A percentile compares a stretch with the other conserved stretches of the same genome.
Evolutionary conservation across 1,284 basidiomycete genomes (phyloP).

Genomic region (Vanrija pseudolonga): DNA sequence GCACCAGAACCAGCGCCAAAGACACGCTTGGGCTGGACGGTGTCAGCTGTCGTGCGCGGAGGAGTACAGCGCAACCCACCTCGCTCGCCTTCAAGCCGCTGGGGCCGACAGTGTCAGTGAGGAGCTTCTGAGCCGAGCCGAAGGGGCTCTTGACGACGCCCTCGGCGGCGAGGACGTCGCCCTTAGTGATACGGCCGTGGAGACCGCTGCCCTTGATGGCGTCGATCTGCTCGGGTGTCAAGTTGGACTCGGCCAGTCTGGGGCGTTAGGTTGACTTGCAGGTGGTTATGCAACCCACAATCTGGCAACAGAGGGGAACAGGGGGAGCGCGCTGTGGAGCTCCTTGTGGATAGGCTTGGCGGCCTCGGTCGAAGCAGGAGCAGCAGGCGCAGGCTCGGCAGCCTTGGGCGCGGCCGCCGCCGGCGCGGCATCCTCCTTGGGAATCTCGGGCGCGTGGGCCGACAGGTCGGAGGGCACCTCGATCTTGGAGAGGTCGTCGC

Average conservation of each 20-base stretch:
- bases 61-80: constrained; percentile 15
- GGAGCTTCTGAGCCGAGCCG: constrained; percentile 69
- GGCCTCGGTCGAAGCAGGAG: constrained; percentile 1
- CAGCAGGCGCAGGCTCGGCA: constrained; percentile 8
- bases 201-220: constrained; percentile 65
- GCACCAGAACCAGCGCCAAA: constrained; percentile 14
- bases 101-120: constrained; percentile 43
- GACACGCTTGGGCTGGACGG: constrained; percentile 12
- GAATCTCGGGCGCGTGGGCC: constrained; percentile 41
- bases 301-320: constrained; percentile 45
- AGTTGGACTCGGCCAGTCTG: constrained; percentile 42
- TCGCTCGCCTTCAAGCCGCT: constrained; percentile 38
- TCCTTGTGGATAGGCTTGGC: constrained; percentile 29
- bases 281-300: constrained; percentile 31
- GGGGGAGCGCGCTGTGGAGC: constrained; percentile 35
- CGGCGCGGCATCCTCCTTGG: constrained; percentile 4
- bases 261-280: background rate
- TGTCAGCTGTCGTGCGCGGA: constrained; percentile 5
- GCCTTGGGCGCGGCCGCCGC: constrained; percentile 4
- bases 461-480: constrained; percentile 59
- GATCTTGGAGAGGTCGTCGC: constrained; percentile 85
- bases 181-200: constrained; percentile 85
- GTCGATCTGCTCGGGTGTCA: constrained; percentile 47
- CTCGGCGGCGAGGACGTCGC: constrained; percentile 75
- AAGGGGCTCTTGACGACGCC: constrained; percentile 64